Evolutionary conservation across 129 eudicot species (phyloP), one percentile per base, ranked within the genome.

Genomic region (Lactuca sativa): DNA sequence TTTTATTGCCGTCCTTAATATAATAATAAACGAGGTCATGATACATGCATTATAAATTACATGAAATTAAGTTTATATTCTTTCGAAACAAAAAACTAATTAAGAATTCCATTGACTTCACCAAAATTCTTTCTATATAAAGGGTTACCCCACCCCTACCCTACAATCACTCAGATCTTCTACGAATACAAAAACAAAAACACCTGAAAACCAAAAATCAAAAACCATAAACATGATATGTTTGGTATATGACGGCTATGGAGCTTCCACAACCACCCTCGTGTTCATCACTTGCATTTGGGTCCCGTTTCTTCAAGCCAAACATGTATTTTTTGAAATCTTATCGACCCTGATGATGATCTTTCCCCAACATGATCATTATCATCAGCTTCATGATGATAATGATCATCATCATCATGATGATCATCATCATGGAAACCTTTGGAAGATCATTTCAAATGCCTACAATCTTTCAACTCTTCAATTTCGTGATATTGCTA

Each of bases 261-360:
- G 87, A 69, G 53, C 77, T 36, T 77, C 83, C 63, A 84, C 87
- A 55, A 14, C 77, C 15, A 78, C 83, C 41, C 76, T 81, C 11
- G 68, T 86, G 59, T 72, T 83, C 66, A 78, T 75, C 74, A 86
- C 81, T 41, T 86, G 80, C 57, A 33, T 86, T 43, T 82, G 79
- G 81, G 81, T 76, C 44, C 91, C 87, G 1, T 73, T 76, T 44
- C 55, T 73, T n/a, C 77, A 76, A 60, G 48, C 71, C 15, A 80
- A 74, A 9, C 66, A 62, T 7, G 8, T 79, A 4, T 14, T 82
- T 43, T 66, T 33, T 15, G 56, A 48, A 30, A 73, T 73, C 21
- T 16, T 44, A 37, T 73, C 55, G 18, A 14, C 25, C 9, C 3
- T 62, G 11, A 62, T 17, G 31, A 56, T 25, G 56, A 30, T 51